These are phyloP conservation scores for Candida neerlandica DNA, from an alignment of 1,139 yeast species.

Conservation along the genomic window DNA sequence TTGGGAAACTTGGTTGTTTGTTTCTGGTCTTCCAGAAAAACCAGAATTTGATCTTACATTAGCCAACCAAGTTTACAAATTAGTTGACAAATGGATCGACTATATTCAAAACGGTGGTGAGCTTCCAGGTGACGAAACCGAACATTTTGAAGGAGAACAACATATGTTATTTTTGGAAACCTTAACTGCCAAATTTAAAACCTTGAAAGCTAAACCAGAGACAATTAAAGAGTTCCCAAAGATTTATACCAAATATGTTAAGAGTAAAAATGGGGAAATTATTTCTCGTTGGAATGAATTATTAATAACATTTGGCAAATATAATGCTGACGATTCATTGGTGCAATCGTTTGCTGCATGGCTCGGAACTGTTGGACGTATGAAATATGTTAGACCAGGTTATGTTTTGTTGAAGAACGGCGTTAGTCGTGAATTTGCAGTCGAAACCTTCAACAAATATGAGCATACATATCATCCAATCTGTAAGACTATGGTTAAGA, in stretches of 20 bases:
- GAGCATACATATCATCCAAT: slow-evolving; percentile 41
- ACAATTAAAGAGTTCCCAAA: slow-evolving; percentile 24
- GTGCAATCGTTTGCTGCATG: slow-evolving; percentile 33
- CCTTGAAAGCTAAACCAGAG: slow-evolving; percentile 17
- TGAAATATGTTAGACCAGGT: slow-evolving; percentile 49
- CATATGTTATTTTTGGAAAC: slow-evolving; percentile 37
- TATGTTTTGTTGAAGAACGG: slow-evolving; percentile 31
- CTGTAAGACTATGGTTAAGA: slow-evolving; percentile 38
- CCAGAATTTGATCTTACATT: slow-evolving; percentile 35
- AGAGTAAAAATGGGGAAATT: slow-evolving; percentile 36
- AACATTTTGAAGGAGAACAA: slow-evolving; percentile 35
- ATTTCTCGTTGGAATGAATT: slow-evolving; percentile 34
- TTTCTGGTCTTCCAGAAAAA: slow-evolving; percentile 33
- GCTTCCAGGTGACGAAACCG: slow-evolving; percentile 21
- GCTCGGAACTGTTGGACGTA: slow-evolving; percentile 46
- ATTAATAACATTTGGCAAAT: slow-evolving; percentile 31
- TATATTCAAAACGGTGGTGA: slow-evolving; percentile 13
- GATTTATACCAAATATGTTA: slow-evolving; percentile 28
- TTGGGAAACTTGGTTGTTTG: slow-evolving; percentile 34
- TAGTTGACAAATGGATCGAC: slow-evolving; percentile 30
- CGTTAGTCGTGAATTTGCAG: slow-evolving; percentile 35
- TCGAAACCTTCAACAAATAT: slow-evolving; percentile 26
- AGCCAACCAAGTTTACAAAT: slow-evolving; percentile 32
- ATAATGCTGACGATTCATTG: slow-evolving; percentile 19
- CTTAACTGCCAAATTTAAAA: slow-evolving; percentile 26